These are phyloP conservation scores for Geosmithia morbida DNA, from an alignment of 2,329 filamentous ascomycete genomes.

Conservation along the genomic window DNA sequence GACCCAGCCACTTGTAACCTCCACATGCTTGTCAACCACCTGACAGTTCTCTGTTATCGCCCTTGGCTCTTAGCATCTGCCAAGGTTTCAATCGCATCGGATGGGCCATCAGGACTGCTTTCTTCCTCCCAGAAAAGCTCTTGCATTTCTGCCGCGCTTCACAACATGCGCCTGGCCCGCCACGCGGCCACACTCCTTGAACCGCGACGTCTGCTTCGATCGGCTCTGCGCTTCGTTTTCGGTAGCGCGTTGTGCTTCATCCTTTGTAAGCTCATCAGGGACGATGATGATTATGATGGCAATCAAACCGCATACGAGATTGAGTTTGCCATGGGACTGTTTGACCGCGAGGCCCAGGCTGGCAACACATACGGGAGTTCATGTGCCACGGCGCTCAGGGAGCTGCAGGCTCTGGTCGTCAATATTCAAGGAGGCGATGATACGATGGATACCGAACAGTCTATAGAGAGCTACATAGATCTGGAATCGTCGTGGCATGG, in stretches of 20 bases:
- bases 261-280: constrained; percentile 21
- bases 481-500: constrained; percentile 1
- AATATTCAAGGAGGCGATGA: not conserved
- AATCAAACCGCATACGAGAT: constrained; percentile 17
- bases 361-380: constrained; percentile 22
- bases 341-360: constrained; percentile 21
- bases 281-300: constrained; percentile 3
- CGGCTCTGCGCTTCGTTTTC: constrained; percentile 32
- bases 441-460: constrained; percentile 2
- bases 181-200: constrained; percentile 20
- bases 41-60: constrained; percentile 31
- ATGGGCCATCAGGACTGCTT: not conserved
- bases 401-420: constrained; percentile 14
- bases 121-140: not conserved
- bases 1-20: constrained; percentile 28
- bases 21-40: constrained; percentile 35
- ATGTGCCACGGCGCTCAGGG: constrained; percentile 21
- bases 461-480: not conserved
- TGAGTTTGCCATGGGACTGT: constrained; percentile 23
- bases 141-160: constrained; percentile 21
- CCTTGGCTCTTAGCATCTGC: constrained; percentile 32
- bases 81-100: constrained; percentile 11
- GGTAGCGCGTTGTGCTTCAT: constrained; percentile 33
- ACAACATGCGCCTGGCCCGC: constrained; percentile 28
- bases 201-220: constrained; percentile 24